phyloP scores from a whole-genome alignment of 495 filamentous ascomycete species.

The Podospora pseudoanserina region DNA sequence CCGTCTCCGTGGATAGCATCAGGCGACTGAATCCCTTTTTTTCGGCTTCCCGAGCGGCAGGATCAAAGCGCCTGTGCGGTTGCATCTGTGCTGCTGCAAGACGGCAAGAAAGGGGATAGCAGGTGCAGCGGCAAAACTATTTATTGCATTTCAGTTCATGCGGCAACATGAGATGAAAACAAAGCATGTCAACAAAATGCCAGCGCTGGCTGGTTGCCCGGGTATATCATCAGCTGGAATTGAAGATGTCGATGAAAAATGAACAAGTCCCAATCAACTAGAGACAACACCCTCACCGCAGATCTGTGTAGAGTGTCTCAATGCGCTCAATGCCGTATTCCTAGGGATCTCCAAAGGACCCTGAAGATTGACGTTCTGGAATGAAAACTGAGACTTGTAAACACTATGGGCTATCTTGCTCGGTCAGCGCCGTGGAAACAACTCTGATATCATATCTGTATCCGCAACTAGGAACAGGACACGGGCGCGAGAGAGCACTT shows the following conservation, averaged over 20 bases:
- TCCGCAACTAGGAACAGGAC: neutral
- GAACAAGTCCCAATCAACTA: slow-evolving; percentile 8
- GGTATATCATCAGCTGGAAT: neutral
- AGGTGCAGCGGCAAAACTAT: slow-evolving; percentile 32
- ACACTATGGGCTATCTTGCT: neutral
- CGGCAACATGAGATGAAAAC: slow-evolving; percentile 14
- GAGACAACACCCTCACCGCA: slow-evolving; percentile 14
- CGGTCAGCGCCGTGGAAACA: slow-evolving; percentile 16
- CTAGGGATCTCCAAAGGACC: slow-evolving; percentile 14
- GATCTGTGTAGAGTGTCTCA: neutral
- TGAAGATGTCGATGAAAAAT: neutral
- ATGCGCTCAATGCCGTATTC: slow-evolving; percentile 12
- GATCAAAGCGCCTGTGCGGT: slow-evolving; percentile 7
- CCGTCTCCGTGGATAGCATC: neutral
- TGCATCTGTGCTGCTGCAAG: slow-evolving; percentile 5
- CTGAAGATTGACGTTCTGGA: slow-evolving; percentile 17
- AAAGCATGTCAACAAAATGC: neutral
- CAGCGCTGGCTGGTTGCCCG: slow-evolving; percentile 3
- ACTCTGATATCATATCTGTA: slow-evolving; percentile 7
- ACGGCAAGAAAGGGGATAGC: slow-evolving; percentile 6
- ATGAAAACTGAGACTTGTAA: slow-evolving; percentile 1
- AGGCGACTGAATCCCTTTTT: neutral
- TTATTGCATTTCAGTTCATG: slow-evolving; percentile 26
- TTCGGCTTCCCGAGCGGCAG: slow-evolving; percentile 16
- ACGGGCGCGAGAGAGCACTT: neutral